Evolutionary conservation across 495 filamentous ascomycete genomes (phyloP), one percentile per base, ranked within the genome.

Genomic region (Pseudotulostoma volvatum): DNA sequence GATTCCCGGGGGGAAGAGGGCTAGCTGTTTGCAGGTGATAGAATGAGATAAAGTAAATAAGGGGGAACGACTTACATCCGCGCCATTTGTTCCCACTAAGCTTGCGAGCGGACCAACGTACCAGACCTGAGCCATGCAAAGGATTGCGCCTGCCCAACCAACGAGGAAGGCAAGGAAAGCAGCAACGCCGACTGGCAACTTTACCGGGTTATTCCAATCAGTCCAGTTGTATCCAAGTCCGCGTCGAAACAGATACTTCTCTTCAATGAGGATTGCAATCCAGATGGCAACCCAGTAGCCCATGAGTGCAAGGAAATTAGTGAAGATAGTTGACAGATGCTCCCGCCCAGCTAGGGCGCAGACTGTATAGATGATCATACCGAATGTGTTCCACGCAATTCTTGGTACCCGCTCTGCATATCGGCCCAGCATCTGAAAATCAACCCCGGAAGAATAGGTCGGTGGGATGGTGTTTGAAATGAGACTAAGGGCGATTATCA

Each of bases 61-160:
- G 18, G 9, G 32, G 30, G 5, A 19, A 18, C 3, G 34, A 57
- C 58, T 48, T 55, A 64, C 60, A 68, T 79, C 74, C 34, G 68
- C 74, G n/a, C 74, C 74, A 46, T 68, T 65, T 2, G 67, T 62
- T 9, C 74, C 73, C 19, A 74, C 61, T 40, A 63, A 36, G 32
- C 52, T 56, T 4, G 76, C 76, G 43, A 83, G 40, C 0, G 72
- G 74, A 1, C 78, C 78, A 33, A 70, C 70, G 52, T 76, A 82
- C 68, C 74, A 83, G 16, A 70, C 64, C 59, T 83, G 77, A 21
- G 73, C 71, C 77, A 82, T 82, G 39, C 74, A 77, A 39, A 84
- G 49, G 5, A 84, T 59, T 1, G 76, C 75, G 3, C 78, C 79
- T 7, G 60, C 68, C 79, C 79, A 84, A 0, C 78, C 78, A 21